Base-by-base conservation (phyloP, 768 basidiomycete species). In the Boletellus ananiceps region DNA sequence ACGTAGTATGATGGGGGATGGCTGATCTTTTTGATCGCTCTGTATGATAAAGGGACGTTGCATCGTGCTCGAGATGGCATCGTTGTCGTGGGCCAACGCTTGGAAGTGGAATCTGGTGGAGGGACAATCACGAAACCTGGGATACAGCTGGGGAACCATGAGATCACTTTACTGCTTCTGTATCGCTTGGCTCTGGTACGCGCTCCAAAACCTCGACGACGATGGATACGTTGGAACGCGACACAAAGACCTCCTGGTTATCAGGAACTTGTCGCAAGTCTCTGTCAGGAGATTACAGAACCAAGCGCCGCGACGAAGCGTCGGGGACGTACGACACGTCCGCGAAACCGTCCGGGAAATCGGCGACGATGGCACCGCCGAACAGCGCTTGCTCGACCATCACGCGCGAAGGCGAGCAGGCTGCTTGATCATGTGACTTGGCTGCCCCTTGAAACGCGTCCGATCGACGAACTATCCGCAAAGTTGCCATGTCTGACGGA, bases 191-290 rank as follows among this genome's bases (percentile, higher is more conserved):
- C n/a, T 69, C 66, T 31, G 82, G 74, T 21, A 95, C 91, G 50
- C 82, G 74, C 64, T 91, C 68, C 12, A 97, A 71, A 19, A 96
- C 79, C 63, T 99, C 96, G 23, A 96, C 69, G 43, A 98, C 78
- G 54, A 94, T 77, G 61, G 86, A 92, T 57, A 83, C 72, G 42
- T 76, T 75, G 5, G 83, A 86, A 41, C 80, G 68, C 6, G 79
- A 84, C 48, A 96, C 65, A 69, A 92, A 87, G 36, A 96, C 95
- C 63, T 98, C 96, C 67, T 99, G 95, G 4, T 82, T 92, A 64
- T 98, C 88, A 13, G 96, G 94, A 12, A 99, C 75, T 69, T 97
- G 89, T 46, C 95, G 90, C 6, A 84, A 50, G 43, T 75, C 70
- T 51, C 84, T 86, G 60, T 46, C 31, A 34, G 8, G 18, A 18